Evolutionary conservation across 2,329 filamentous ascomycete genomes (phyloP).

Genomic region (Cytospora piceae): DNA sequence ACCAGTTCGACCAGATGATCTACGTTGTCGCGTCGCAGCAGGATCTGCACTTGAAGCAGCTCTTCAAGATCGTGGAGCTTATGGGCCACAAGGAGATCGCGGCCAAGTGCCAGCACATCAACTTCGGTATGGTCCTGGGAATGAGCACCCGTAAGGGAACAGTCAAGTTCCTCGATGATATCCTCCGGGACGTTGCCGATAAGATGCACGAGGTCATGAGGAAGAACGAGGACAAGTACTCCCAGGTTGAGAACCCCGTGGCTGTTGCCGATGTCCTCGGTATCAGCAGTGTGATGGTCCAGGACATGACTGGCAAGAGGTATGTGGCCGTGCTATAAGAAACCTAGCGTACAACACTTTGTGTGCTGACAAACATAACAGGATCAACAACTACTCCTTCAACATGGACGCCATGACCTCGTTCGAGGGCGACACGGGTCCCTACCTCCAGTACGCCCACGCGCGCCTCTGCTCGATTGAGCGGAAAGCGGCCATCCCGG

Average conservation of each 20-base stretch:
- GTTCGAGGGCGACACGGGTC: constrained; percentile 84
- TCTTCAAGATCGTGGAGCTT: constrained; percentile 77
- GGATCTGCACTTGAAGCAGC: constrained; percentile 72
- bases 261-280: constrained; percentile 85
- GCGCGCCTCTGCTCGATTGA: constrained; percentile 70
- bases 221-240: constrained; percentile 87
- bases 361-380: constrained; percentile 32
- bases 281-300: constrained; percentile 95
- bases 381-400: constrained; percentile 71
- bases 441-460: constrained; percentile 83
- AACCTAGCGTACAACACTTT: neutral
- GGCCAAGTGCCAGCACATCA: constrained; percentile 72
- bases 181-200: constrained; percentile 79
- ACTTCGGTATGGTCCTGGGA: constrained; percentile 72
- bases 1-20: constrained; percentile 77
- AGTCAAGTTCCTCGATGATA: constrained; percentile 74
- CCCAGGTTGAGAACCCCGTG: constrained; percentile 82
- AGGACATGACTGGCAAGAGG: constrained; percentile 97
- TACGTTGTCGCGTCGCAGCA: constrained; percentile 77
- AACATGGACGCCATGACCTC: constrained; percentile 82
- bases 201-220: constrained; percentile 99
- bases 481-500: constrained; percentile 56
- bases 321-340: constrained; percentile 42
- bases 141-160: constrained; percentile 75
- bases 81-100: constrained; percentile 71